Conservation (phyloP, 202 grass and related monocot genomes). For the Musa balbisiana region DNA sequence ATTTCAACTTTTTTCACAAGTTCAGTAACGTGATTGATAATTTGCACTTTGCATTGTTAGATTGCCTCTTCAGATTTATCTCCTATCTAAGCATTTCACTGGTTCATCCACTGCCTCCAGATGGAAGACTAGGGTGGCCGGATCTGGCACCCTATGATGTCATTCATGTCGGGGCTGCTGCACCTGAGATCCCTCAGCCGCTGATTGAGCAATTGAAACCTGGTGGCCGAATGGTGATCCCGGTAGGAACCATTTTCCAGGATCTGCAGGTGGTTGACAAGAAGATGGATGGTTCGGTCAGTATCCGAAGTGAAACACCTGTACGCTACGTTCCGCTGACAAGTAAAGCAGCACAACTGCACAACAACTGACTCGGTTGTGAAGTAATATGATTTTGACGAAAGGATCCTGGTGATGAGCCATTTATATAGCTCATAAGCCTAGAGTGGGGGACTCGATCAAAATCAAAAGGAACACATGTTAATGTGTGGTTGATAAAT, state of each 20-base stretch:
- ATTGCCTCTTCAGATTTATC: background rate
- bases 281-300: slow-evolving; percentile 6
- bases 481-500: background rate
- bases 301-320: background rate
- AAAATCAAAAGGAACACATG: background rate
- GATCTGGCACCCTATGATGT: slow-evolving; percentile 2
- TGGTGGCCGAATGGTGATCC: background rate
- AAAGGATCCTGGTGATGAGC: background rate
- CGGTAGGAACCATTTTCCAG: slow-evolving; percentile 5
- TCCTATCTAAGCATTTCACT: background rate
- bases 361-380: background rate
- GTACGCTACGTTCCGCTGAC: slow-evolving; percentile 5
- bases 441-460: background rate
- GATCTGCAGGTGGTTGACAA: slow-evolving; percentile 11
- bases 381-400: background rate
- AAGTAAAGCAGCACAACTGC: slow-evolving; percentile 1
- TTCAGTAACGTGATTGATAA: too few species aligned
- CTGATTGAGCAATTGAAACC: slow-evolving; percentile 1
- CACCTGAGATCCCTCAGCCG: slow-evolving; percentile 6
- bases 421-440: too few species aligned
- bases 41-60: background rate
- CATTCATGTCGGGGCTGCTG: slow-evolving; percentile 4
- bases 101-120: background rate
- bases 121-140: slow-evolving; percentile 10
- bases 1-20: too few species aligned